phyloP scores from a whole-genome alignment of 2,329 filamentous ascomycete genomes.

The Cladorrhinum sp. region DNA sequence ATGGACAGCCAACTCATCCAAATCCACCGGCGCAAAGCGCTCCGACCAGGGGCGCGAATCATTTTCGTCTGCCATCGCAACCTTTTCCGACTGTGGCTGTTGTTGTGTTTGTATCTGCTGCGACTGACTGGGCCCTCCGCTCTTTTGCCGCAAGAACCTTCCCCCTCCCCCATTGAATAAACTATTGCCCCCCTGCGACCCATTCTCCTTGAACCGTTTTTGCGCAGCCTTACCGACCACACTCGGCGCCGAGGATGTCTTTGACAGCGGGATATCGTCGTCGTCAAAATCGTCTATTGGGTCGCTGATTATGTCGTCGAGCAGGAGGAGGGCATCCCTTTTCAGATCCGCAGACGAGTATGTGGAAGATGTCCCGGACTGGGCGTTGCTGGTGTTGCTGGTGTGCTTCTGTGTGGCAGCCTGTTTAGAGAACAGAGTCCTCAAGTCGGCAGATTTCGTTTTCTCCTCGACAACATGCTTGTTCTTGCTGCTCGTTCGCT shows the following conservation, averaged over 20 bases:
- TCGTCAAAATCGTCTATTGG: slow-evolving; percentile 59
- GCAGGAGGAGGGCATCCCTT: background rate
- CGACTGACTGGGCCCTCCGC: background rate
- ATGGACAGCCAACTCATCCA: slow-evolving; percentile 88
- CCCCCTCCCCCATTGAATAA: slow-evolving; percentile 19
- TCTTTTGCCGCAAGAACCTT: slow-evolving; percentile 20
- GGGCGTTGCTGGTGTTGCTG: background rate
- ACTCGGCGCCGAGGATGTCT: slow-evolving; percentile 38
- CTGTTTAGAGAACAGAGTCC: slow-evolving; percentile 61
- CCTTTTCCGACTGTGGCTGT: slow-evolving; percentile 15
- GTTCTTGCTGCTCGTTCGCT: background rate
- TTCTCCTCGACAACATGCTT: slow-evolving; percentile 40
- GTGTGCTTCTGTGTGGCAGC: slow-evolving; percentile 35
- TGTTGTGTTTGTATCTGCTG: slow-evolving; percentile 12
- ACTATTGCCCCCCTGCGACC: background rate
- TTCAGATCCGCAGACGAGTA: background rate
- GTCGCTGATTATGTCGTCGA: slow-evolving; percentile 53
- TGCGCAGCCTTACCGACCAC: slow-evolving; percentile 55
- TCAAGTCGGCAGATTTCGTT: slow-evolving; percentile 54
- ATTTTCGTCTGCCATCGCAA: slow-evolving; percentile 37
- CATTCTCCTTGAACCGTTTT: slow-evolving; percentile 47
- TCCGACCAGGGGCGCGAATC: slow-evolving; percentile 83
- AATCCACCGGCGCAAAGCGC: slow-evolving; percentile 68
- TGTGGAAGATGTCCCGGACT: background rate
- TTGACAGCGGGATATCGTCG: slow-evolving; percentile 15